Conservation (phyloP, 768 basidiomycete species). For the Sporobolomyces pararoseus region DNA sequence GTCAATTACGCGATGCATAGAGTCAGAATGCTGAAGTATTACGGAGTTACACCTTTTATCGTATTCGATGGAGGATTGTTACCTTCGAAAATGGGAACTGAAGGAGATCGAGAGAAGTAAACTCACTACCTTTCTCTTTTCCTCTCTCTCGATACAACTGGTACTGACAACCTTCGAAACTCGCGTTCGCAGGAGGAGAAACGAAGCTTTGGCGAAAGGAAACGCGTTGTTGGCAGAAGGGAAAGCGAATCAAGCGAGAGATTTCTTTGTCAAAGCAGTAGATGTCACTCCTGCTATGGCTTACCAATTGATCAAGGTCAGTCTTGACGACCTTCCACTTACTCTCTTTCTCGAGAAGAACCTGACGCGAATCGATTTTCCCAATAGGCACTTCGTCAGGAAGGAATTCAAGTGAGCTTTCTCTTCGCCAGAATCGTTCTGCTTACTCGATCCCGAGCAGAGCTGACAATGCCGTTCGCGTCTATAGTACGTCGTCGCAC, state of each 20-base stretch:
- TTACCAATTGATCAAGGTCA: constrained; percentile 90
- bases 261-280: constrained; percentile 81
- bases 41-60: constrained; percentile 79
- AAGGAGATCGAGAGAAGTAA: constrained; percentile 65
- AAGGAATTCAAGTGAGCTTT: constrained; percentile 55
- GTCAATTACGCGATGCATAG: constrained; percentile 94
- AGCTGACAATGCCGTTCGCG: neutral
- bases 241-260: constrained; percentile 72
- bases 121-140: constrained; percentile 27
- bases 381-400: constrained; percentile 73
- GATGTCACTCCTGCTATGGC: constrained; percentile 98
- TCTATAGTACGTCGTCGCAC: constrained; percentile 76
- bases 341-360: neutral
- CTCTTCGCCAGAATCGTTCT: neutral
- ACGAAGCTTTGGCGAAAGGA: constrained; percentile 71
- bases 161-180: too few species aligned
- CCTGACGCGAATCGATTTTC: neutral
- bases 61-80: constrained; percentile 96
- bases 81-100: constrained; percentile 88
- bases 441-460: too few species aligned
- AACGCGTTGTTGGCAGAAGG: constrained; percentile 72
- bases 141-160: too few species aligned
- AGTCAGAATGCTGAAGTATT: constrained; percentile 76
- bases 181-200: constrained; percentile 50
- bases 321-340: neutral